Base-by-base conservation (phyloP, 805 yeast genomes). In the Priceomyces castillae region DNA sequence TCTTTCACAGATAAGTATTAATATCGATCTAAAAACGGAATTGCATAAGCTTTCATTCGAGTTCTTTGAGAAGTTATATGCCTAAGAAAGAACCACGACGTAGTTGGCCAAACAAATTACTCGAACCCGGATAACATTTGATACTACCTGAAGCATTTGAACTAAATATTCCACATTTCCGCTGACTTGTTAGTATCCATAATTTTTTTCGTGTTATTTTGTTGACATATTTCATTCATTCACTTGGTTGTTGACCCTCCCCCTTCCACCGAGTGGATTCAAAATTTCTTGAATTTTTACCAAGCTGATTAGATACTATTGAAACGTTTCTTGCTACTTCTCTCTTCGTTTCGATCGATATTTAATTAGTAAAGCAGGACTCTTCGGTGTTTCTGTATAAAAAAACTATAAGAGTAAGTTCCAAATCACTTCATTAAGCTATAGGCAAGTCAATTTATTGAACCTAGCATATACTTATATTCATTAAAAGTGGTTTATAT, bases 241-340 rank as follows among this genome's bases (percentile, higher is more conserved):
- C 65, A 57, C 67, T 61, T 50, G 65, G 66, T 56, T 55, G 64
- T 57, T 46, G 65, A 59, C 62, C 62, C 58, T 58, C 67, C 66
- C 65, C 64, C 66, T 61, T 56, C 65, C 64, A 43, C 57, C 58
- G 57, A 56, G 63, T 53, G 40, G 39, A 50, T 49, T 23, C 15
- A 43, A 43, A 48, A 52, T 28, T 23, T 7, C 5, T 17, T 28
- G 18, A 38, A 16, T 14, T n/a, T 16, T 39, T 37, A 16, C 12
- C 46, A 40, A 11, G 46, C 38, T 42, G 30, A 34, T 41, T 45
- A 30, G 28, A 18, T 41, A 34, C 35, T 40, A 51, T 52, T 62
- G 72, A 61, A 59, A 64, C 73, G 74, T 68, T 66, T 69, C 74
- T 69, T 68, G 73, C 71, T 67, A 69, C 74, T 69, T 69, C 74